Percentiles rank a stretch among this genome's conserved stretches.
Evolutionary conservation across 73 alveolate genomes (phyloP).

Genomic region (Tetrahymena malaccensis): DNA sequence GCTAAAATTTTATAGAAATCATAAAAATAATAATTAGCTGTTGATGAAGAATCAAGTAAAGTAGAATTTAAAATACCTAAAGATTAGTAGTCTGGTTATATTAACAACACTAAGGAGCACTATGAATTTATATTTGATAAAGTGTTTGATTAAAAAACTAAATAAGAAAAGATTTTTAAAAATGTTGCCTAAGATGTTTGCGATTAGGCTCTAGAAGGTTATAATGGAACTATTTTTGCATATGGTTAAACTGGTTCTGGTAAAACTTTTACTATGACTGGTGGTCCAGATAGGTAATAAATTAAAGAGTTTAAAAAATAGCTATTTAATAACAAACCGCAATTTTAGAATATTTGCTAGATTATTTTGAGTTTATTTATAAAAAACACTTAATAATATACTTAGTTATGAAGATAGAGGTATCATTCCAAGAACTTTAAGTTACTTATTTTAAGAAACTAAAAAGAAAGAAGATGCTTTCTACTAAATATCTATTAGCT

Average conservation of each 20-base stretch:
- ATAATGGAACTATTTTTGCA: constrained; percentile 98
- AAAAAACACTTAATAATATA: too few species aligned
- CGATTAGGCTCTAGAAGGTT: constrained; percentile 94
- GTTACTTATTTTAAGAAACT: constrained; percentile 92
- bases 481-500: constrained; percentile 70
- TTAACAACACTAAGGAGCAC: constrained; percentile 38
- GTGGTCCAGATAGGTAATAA: constrained; percentile 85
- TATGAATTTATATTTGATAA: constrained; percentile 13
- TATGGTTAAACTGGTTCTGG: constrained; percentile 99
- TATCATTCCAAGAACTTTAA: constrained; percentile 95
- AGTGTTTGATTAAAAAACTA: constrained; percentile 52
- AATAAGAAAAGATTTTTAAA: constrained; percentile 84
- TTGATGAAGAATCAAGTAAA: constrained; percentile 82
- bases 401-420: constrained; percentile 91
- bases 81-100: constrained; percentile 74
- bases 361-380: too few species aligned
- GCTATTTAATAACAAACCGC: not conserved
- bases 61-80: constrained; percentile 60
- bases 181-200: constrained; percentile 91
- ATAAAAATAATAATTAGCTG: constrained; percentile 45
- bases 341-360: too few species aligned
- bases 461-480: constrained; percentile 77
- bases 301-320: not conserved
- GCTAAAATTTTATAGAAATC: constrained; percentile 38
- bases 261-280: constrained; percentile 98